A percentile compares a stretch with the other conserved stretches of the same genome.
Conservation (phyloP, 192 early-diverging fungal genomes). For the Chytriomyces sp. region DNA sequence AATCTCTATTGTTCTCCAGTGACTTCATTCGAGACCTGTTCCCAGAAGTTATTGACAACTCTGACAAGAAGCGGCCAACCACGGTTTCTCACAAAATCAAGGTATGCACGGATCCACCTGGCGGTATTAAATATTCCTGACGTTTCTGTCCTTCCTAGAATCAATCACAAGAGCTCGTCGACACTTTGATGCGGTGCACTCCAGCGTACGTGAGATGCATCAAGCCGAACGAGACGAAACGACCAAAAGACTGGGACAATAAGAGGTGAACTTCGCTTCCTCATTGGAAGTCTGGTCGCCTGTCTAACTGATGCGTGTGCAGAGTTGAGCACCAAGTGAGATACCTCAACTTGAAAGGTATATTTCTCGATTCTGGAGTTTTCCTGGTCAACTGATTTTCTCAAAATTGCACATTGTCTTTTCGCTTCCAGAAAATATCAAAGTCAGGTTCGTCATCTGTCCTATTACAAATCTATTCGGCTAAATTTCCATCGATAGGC, state of each 20-base stretch:
- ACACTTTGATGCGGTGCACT: conserved; percentile 92
- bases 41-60: conserved; percentile 86
- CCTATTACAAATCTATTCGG: conserved; percentile 94
- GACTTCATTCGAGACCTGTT: conserved; percentile 81
- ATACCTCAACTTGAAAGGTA: conserved; percentile 86
- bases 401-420: not conserved
- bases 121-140: not conserved
- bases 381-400: not conserved
- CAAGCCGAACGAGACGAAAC: conserved; percentile 97
- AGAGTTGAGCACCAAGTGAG: conserved; percentile 96
- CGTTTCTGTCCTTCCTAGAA: conserved; percentile 20
- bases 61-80: conserved; percentile 94
- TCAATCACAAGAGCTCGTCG: conserved; percentile 80
- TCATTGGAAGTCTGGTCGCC: not conserved
- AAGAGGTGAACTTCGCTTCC: conserved; percentile 50
- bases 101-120: conserved; percentile 47
- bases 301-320: not conserved
- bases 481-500: conserved; percentile 69
- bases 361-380: not conserved
- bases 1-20: conserved; percentile 46
- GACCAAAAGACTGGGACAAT: conserved; percentile 86
- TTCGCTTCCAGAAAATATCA: conserved; percentile 80
- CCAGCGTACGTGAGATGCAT: conserved; percentile 94
- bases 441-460: conserved; percentile 91
- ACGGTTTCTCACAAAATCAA: conserved; percentile 98